phyloP scores from a whole-genome alignment of 2,329 filamentous ascomycete species.

The Dendrostoma leiphaemia region DNA sequence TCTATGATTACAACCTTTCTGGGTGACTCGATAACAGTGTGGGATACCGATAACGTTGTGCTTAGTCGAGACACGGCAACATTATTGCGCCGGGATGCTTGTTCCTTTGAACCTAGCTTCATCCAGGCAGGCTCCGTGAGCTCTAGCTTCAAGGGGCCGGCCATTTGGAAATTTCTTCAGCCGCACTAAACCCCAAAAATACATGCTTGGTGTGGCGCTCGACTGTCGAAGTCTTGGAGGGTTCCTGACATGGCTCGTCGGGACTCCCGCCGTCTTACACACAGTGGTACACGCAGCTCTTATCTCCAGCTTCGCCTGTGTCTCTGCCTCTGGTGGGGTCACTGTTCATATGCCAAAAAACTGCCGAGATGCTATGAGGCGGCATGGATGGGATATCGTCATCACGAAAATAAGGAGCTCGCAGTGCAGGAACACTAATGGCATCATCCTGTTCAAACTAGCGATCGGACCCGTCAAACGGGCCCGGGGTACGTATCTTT shows the following conservation, averaged over 20 bases:
- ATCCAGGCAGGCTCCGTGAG: no score
- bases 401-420: neutral
- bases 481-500: neutral
- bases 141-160: no score
- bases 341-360: neutral
- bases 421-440: neutral
- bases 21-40: slow-evolving; percentile 3
- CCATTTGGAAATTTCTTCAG: slow-evolving; percentile 14
- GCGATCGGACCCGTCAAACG: slow-evolving; percentile 1
- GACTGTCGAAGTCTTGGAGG: neutral
- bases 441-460: slow-evolving; percentile 12
- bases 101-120: neutral
- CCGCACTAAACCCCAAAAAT: slow-evolving; percentile 17
- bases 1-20: slow-evolving; percentile 1
- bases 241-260: slow-evolving; percentile 3
- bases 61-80: no score
- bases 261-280: slow-evolving; percentile 3
- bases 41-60: no score
- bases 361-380: neutral
- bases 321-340: neutral
- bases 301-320: neutral
- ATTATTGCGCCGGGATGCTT: neutral
- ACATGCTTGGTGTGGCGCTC: neutral
- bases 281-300: slow-evolving; percentile 5
- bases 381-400: slow-evolving; percentile 5